Evolutionary conservation across 2,329 filamentous ascomycete genomes (phyloP).

Genomic region (Chaetoscypha palmicola): DNA sequence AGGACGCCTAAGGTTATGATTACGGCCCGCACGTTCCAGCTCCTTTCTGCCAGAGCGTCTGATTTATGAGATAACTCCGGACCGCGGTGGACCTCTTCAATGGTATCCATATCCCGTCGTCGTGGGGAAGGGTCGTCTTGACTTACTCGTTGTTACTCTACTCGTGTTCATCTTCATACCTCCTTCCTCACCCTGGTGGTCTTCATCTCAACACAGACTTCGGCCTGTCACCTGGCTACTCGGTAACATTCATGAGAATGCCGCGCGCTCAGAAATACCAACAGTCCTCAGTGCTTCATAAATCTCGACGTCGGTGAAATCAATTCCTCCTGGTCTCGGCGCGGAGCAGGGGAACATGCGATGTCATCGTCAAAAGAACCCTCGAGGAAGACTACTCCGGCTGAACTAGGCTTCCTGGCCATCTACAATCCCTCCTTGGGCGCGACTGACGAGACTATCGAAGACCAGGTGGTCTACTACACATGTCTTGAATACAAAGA

Average conservation of each 20-base stretch:
- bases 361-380: conserved; percentile 23
- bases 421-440: conserved; percentile 90
- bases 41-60: no score
- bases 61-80: no score
- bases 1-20: no score
- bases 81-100: no score
- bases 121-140: no score
- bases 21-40: no score
- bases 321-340: background rate
- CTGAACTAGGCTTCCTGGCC: conserved; percentile 81
- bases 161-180: no score
- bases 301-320: no score
- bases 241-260: background rate
- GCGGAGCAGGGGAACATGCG: conserved; percentile 18
- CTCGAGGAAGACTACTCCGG: conserved; percentile 44
- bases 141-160: no score
- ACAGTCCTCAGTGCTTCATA: background rate
- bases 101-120: no score
- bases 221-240: background rate
- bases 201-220: background rate
- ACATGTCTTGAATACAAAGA: conserved; percentile 29
- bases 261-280: background rate
- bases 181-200: background rate
- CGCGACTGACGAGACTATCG: conserved; percentile 49
- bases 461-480: conserved; percentile 89